phyloP scores from a whole-genome alignment of 495 filamentous ascomycete species.

The Penicillium herquei region DNA sequence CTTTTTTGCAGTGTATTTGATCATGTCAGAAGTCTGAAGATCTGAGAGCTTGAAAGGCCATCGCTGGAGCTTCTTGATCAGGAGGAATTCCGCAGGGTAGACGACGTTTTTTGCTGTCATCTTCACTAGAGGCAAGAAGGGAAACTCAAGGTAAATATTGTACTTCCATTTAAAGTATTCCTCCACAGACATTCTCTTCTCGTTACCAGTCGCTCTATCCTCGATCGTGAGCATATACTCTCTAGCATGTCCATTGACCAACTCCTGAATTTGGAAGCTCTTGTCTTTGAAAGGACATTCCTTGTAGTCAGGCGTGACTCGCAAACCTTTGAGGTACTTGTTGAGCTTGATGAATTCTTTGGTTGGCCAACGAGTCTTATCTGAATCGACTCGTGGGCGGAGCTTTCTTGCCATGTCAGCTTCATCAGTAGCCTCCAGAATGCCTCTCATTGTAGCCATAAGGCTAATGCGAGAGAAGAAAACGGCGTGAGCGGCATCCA shows the following conservation, averaged over 20 bases:
- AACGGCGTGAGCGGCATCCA: constrained; percentile 56
- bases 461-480: constrained; percentile 39
- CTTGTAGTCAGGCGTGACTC: constrained; percentile 63
- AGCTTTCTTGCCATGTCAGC: constrained; percentile 22
- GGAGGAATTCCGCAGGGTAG: constrained; percentile 78
- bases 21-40: constrained; percentile 70
- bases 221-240: constrained; percentile 57
- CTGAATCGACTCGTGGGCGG: constrained; percentile 2
- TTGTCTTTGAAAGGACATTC: constrained; percentile 43
- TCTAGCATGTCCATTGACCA: constrained; percentile 55
- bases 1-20: constrained; percentile 73
- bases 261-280: constrained; percentile 57
- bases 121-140: constrained; percentile 66
- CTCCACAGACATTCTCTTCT: constrained; percentile 48
- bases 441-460: constrained; percentile 28
- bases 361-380: constrained; percentile 22
- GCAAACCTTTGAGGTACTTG: constrained; percentile 59
- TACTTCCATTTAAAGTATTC: constrained; percentile 71
- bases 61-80: constrained; percentile 62
- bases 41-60: constrained; percentile 78
- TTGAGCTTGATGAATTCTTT: constrained; percentile 22
- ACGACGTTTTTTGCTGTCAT: constrained; percentile 61
- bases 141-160: constrained; percentile 51
- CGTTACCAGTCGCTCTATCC: constrained; percentile 44
- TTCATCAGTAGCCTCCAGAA: constrained; percentile 19